Evolutionary conservation across 345 rosid genomes (phyloP), one percentile per base, ranked within the genome.

Genomic region (Theobroma cacao): DNA sequence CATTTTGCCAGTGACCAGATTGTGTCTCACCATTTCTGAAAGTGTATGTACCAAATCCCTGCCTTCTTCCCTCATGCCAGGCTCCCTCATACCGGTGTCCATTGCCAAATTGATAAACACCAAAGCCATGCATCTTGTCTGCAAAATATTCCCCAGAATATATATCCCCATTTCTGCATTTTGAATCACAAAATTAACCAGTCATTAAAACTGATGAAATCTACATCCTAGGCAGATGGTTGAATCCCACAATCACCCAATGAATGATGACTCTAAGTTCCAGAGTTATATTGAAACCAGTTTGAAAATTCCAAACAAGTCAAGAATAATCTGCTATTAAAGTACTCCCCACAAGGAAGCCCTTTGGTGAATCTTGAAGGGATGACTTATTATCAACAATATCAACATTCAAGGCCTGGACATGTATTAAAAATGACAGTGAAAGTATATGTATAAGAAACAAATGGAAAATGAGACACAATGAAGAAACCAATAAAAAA

Each of bases 31-130:
- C 95, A 64, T 82, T 91, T 70, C 90, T 86, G 80, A 91, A 93
- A 55, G 90, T 88, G 82, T 93, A 93, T 87, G 88, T 85, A 71
- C 98, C 98, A 55, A 89, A 87, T 45, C 98, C 97, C 85, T 93
- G 94, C 88, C 94, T 91, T 83, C 87, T 91, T 61, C 97, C 95
- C 80, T 93, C 97, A 79, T 93, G 97, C 95, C 97, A 93, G 30
- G 97, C 94, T 79, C 95, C 95, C 80, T 93, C 95, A 63, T 91
- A 93, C 62, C 82, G 84, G 78, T 91, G 95, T 61, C 95, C 94
- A 30, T 93, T 93, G 36, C 88, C 92, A 85, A 91, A 93, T 48
- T 86, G 90, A 81, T 93, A 93, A 34, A 91, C 88, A 75, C 95
- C 95, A 78, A 91, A 93, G 55, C 95, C 97, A 45, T 91, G 94